These are phyloP conservation scores for Pseudogymnoascus sp. DNA, from an alignment of 2,329 filamentous ascomycete genomes.

Conservation along the genomic window DNA sequence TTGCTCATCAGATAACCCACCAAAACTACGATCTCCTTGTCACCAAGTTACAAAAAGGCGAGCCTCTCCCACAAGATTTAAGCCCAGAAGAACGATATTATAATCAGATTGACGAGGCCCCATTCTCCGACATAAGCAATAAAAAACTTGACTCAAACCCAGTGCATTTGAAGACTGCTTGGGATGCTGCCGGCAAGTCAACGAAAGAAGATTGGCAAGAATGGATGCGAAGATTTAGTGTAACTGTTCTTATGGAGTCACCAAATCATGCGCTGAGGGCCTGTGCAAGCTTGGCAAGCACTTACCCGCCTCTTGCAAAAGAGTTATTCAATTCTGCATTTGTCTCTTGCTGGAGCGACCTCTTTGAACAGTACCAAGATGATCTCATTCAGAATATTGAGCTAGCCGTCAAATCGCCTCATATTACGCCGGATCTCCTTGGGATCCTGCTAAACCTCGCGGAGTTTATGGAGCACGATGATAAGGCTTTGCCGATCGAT, in stretches of 20 bases:
- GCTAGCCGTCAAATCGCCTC: constrained; percentile 86
- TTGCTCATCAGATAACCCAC: constrained; percentile 74
- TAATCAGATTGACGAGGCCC: constrained; percentile 70
- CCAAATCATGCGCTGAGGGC: constrained; percentile 92
- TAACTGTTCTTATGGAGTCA: constrained; percentile 88
- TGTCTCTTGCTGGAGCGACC: constrained; percentile 95
- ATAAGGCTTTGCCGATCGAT: constrained; percentile 96
- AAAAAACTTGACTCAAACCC: constrained; percentile 98
- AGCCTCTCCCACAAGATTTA: constrained; percentile 89
- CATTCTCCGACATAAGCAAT: constrained; percentile 74
- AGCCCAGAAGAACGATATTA: constrained; percentile 78
- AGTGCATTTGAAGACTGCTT: constrained; percentile 91
- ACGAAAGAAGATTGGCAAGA: constrained; percentile 99
- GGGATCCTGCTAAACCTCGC: constrained; percentile 92
- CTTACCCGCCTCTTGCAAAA: constrained; percentile 83
- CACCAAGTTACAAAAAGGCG: constrained; percentile 87
- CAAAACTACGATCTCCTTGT: constrained; percentile 89
- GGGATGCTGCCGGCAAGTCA: constrained; percentile 94
- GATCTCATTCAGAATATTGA: constrained; percentile 95
- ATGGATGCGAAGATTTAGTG: constrained; percentile 95
- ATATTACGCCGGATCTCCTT: constrained; percentile 91
- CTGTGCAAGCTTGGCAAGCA: constrained; percentile 82
- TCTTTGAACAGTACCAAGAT: constrained; percentile 95
- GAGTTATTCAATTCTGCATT: constrained; percentile 98
- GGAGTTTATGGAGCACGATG: constrained; percentile 99